Evolutionary conservation across 768 basidiomycete species (phyloP).

Genomic region (Amanita brunnescens): DNA sequence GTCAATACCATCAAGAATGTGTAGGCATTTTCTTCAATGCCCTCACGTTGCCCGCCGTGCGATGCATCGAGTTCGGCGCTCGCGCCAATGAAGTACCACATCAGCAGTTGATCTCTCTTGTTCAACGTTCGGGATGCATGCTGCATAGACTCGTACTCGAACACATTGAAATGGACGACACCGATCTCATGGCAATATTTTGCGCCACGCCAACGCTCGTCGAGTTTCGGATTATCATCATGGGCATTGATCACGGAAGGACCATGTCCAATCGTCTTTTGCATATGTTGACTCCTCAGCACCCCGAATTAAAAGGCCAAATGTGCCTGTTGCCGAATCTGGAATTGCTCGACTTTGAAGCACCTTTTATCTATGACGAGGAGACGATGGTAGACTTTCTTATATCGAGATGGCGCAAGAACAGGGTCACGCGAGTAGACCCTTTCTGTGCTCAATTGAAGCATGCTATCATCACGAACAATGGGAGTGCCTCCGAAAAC

Average conservation of each 20-base stretch:
- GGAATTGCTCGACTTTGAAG: constrained; percentile 5
- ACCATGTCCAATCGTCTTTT: constrained; percentile 5
- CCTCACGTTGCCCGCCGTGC: neutral
- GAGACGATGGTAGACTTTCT: constrained; percentile 5
- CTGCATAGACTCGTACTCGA: constrained; percentile 3
- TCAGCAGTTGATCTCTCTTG: constrained; percentile 1
- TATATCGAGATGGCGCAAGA: constrained; percentile 3
- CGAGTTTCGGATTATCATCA: constrained; percentile 5
- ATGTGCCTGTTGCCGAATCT: constrained; percentile 1
- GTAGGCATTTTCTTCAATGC: constrained; percentile 4
- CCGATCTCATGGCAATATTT: constrained; percentile 6
- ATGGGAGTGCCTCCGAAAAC: neutral
- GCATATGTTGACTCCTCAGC: constrained; percentile 4
- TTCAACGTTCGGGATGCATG: constrained; percentile 2
- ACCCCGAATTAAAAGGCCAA: constrained; percentile 1
- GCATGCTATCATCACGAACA: neutral
- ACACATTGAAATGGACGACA: constrained; percentile 7
- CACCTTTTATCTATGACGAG: constrained; percentile 5
- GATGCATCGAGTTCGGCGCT: constrained; percentile 3
- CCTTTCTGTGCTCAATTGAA: constrained; percentile 1
- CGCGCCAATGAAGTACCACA: constrained; percentile 5
- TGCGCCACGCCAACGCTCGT: neutral
- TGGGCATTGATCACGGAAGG: constrained; percentile 7
- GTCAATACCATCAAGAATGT: constrained; percentile 7
- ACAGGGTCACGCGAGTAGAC: neutral